Base-by-base conservation (phyloP, 2,329 filamentous ascomycete species). In the Elsinoe ampelina region DNA sequence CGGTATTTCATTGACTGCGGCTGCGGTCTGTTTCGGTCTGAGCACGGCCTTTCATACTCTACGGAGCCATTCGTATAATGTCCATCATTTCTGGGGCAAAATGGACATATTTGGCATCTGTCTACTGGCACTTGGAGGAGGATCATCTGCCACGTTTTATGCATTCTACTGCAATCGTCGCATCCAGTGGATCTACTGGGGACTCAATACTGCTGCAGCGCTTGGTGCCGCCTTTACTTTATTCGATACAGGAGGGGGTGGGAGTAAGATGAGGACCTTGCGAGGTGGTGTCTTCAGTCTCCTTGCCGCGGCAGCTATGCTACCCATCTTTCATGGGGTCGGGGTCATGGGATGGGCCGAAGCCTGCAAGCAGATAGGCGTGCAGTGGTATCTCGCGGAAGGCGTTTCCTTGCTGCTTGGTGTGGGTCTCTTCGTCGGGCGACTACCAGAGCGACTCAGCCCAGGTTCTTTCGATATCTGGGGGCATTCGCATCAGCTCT, bases 21-120 rank as follows among this genome's bases (percentile, higher is more conserved):
- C 57, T 5, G 57, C 42, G 1, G 22, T 43, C 8, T 58, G 56
- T 17, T 57, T 61, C 34, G 64, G 59, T 6, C 55, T 67, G 11
- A 64, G 61, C 42, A 54, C 63, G 26, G 64, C 57, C n/a, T 68
- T 68, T 17, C 63, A 68, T 20, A 68, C 63, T 10, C 56, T 67
- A 3, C 57, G 64, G 38, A 68, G 65, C 50, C 66, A 67, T 43
- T 68, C 65, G 1, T 67, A 66, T 52, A 61, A 65, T 12, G 60
- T 67, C 20, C 63, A 68, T 43, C 62, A 66, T 51, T 59, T 64
- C 45, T 66, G 64, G 64, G 64, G 63, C 10, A 58, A 59, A 32
- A 61, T 68, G 60, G 67, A 68, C 50, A 65, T 68, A 12, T 58
- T 67, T 17, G 63, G 67, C 1, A 67, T 67, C 4, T 66, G 61